Conservation (phyloP, 768 basidiomycete genomes). For the Coprinellus aureogranulatus region DNA sequence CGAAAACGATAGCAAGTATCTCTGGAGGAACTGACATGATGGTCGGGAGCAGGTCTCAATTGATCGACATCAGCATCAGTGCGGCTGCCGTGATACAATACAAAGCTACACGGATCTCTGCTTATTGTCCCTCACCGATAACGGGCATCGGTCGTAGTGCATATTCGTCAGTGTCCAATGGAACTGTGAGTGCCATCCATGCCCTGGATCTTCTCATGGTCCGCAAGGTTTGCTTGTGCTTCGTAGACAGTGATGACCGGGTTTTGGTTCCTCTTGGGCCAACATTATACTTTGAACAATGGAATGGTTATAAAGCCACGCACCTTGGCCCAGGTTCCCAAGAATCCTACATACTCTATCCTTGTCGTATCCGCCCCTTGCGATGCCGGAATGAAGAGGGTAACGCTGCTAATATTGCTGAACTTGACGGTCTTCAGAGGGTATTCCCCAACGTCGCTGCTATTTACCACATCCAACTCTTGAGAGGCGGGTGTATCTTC, state of each 20-base stretch:
- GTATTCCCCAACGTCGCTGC: constrained; percentile 82
- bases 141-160: no score
- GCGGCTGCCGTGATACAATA: no score
- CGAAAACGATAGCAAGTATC: no score
- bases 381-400: constrained; percentile 76
- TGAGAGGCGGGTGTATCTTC: constrained; percentile 62
- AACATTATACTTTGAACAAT: not conserved
- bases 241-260: constrained; percentile 89
- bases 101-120: no score
- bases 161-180: constrained; percentile 1
- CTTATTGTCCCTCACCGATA: no score
- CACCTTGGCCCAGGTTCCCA: constrained; percentile 81
- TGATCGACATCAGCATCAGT: no score
- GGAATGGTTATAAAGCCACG: not conserved
- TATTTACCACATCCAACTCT: constrained; percentile 66
- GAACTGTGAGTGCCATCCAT: constrained; percentile 44
- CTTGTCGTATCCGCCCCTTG: constrained; percentile 76
- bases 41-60: no score
- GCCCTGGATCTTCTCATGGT: constrained; percentile 86
- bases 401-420: constrained; percentile 75
- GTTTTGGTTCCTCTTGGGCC: constrained; percentile 62
- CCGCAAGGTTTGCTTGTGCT: constrained; percentile 79
- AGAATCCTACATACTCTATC: constrained; percentile 82
- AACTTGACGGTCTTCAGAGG: constrained; percentile 84
- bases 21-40: no score